A percentile compares a stretch with the other conserved stretches of the same genome.
Evolutionary conservation across 208 protist species (phyloP).

Genomic region (Angomonas ambiguus): DNA sequence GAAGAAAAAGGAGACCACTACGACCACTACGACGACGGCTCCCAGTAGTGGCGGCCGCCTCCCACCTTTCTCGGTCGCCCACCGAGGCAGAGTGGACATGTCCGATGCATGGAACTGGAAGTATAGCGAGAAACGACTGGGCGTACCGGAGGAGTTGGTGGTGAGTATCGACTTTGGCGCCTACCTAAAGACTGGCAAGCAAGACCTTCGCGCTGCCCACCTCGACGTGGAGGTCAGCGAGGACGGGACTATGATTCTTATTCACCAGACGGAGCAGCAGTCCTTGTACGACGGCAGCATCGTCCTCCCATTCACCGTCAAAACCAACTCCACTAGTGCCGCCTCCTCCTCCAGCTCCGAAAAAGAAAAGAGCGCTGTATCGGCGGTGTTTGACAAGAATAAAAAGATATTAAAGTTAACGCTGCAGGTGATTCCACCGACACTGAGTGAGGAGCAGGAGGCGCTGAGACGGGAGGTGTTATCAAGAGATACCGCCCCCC

Average conservation of each 20-base stretch:
- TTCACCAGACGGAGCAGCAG: slow-evolving; percentile 40
- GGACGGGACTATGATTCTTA: slow-evolving; percentile 44
- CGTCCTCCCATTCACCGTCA: slow-evolving; percentile 79
- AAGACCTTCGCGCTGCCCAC: slow-evolving; percentile 27
- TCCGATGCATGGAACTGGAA: slow-evolving; percentile 78
- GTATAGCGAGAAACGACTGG: slow-evolving; percentile 58
- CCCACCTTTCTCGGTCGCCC: slow-evolving; percentile 60
- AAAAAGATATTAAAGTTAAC: slow-evolving; percentile 58
- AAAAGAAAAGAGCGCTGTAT: slow-evolving; percentile 40
- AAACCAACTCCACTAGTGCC: too few relatives aligned
- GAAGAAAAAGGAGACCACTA: slow-evolving; percentile 1
- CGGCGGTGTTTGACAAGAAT: slow-evolving; percentile 60
- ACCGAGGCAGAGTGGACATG: slow-evolving; percentile 75
- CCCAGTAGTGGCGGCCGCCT: slow-evolving; percentile 11
- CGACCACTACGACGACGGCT: neutral
- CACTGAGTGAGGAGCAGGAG: slow-evolving; percentile 21
- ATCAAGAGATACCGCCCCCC: neutral
- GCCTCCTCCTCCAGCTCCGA: too few relatives aligned
- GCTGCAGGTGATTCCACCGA: slow-evolving; percentile 67
- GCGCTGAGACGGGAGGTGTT: slow-evolving; percentile 37
- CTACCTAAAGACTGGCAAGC: slow-evolving; percentile 1
- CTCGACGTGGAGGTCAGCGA: slow-evolving; percentile 56
- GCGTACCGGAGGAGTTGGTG: slow-evolving; percentile 73
- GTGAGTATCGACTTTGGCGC: slow-evolving; percentile 71
- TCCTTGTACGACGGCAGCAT: slow-evolving; percentile 50